These are phyloP conservation scores for Bryum argenteum DNA, from an alignment of 225 moss, liverwort and hornwort species.

Conservation along the genomic window DNA sequence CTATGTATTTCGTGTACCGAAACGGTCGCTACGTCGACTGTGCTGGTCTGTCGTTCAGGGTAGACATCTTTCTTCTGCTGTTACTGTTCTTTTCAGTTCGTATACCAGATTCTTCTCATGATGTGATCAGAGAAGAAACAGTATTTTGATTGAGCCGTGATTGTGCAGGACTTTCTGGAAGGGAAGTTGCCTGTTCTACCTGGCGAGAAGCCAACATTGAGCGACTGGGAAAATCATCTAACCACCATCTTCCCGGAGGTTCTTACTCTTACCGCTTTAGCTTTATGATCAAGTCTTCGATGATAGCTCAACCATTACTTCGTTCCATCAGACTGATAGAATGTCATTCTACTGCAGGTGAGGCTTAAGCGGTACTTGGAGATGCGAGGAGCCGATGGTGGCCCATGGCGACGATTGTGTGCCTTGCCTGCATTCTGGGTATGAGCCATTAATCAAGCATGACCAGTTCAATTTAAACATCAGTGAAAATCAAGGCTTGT, in stretches of 20 bases:
- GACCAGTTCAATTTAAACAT: constrained; percentile 4
- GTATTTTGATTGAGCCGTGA: not conserved
- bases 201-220: constrained; percentile 69
- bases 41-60: constrained; percentile 73
- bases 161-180: constrained; percentile 69
- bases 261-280: not conserved
- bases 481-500: not conserved
- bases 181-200: constrained; percentile 62
- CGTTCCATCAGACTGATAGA: not conserved
- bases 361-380: constrained; percentile 84
- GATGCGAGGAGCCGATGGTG: constrained; percentile 92
- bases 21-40: constrained; percentile 67
- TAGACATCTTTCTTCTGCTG: constrained; percentile 22
- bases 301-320: not conserved
- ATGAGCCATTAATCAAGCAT: not conserved
- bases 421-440: constrained; percentile 92
- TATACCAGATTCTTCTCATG: too few relatives aligned
- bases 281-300: too few relatives aligned
- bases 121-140: too few relatives aligned
- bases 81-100: too few relatives aligned
- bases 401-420: constrained; percentile 83
- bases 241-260: constrained; percentile 87
- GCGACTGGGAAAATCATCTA: constrained; percentile 88
- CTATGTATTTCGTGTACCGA: constrained; percentile 87
- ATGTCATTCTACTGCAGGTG: constrained; percentile 48